Evolutionary conservation across 352 stramenopile genomes (phyloP).

Genomic region (Phytophthora ohioensis): DNA sequence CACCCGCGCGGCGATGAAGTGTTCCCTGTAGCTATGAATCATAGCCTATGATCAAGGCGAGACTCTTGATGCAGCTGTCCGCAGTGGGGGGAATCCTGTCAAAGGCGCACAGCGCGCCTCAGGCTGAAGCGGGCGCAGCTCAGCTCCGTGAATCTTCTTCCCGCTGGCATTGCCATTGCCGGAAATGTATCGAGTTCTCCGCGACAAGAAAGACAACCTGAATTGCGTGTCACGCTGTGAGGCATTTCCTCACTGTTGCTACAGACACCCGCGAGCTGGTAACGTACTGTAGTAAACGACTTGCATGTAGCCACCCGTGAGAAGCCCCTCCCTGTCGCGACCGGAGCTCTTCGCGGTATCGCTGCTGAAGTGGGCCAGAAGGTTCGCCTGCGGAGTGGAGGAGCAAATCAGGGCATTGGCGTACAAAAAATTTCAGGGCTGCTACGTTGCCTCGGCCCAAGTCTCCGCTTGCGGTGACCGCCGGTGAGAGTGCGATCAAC

Average conservation of each 20-base stretch:
- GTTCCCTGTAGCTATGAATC: background rate
- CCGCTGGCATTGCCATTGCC: too few relatives aligned
- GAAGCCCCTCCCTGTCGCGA: background rate
- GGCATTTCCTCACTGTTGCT: too few relatives aligned
- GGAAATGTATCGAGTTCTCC: background rate
- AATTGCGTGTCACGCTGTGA: background rate
- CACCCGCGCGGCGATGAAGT: constrained; percentile 6
- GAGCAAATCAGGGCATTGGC: constrained; percentile 13
- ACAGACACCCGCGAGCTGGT: too few relatives aligned
- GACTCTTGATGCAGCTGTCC: background rate
- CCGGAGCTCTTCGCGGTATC: constrained; percentile 23
- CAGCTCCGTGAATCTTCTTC: too few relatives aligned
- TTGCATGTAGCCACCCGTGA: too few relatives aligned
- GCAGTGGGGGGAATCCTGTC: background rate
- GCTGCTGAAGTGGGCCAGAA: constrained; percentile 12
- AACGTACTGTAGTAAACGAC: too few relatives aligned
- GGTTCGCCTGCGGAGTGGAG: constrained; percentile 8
- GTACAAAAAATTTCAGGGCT: background rate
- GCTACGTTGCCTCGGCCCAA: background rate
- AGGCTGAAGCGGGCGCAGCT: too few relatives aligned
- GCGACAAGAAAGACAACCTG: background rate
- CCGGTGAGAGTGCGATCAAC: background rate
- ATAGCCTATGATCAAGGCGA: too few relatives aligned
- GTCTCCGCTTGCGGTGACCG: background rate
- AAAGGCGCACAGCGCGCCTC: background rate